Evolutionary conservation across 805 yeast species (phyloP), one percentile per base, ranked within the genome.

Genomic region (Suhomyces faveliae): DNA sequence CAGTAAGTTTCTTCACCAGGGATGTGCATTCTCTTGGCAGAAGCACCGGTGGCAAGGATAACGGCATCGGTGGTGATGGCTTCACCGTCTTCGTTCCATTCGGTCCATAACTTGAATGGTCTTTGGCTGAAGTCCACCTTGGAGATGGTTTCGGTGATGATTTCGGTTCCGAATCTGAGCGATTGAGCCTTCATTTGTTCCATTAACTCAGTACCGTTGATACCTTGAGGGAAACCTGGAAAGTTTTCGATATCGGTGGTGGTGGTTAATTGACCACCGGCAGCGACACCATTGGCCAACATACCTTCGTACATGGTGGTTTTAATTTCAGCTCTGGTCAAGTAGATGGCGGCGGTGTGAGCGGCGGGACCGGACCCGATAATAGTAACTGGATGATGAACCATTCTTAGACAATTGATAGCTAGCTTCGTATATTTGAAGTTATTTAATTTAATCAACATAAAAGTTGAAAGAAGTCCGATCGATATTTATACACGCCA

Each of bases 311-410:
- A 94, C 59, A 94, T 70, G 24, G 87, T 84, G 20, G 99, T 97
- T 71, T 87, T 84, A 64, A 90, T 82, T 77, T 94, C 99, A 38
- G 99, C 99, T 71, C 99, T 85, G 24, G 98, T 85, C 47, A 94
- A 77, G 71, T 94, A 94, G 68, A 94, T 89, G 56, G 99, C 99
- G 44, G 99, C 99, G 39, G 99, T 94, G 79, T 94, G 97, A 47
- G 97, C 99, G 49, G 99, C 99, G 48, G 99, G 99, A 60, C 99
- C 99, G 47, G 97, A 91, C 40, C 99, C 98, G 52, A 89, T 84
- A 61, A 89, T 86, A 25, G 94, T 87, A 52, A 87, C 95, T 76
- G 77, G 81, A 73, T 88, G 82, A 68, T 87, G 95, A 61, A 80
- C 86, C 91, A 85, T 85, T 80, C 78, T 81, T 25, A 13, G 19